Evolutionary conservation across 352 stramenopile genomes (phyloP).

Genomic region (Phytophthora citrophthora): DNA sequence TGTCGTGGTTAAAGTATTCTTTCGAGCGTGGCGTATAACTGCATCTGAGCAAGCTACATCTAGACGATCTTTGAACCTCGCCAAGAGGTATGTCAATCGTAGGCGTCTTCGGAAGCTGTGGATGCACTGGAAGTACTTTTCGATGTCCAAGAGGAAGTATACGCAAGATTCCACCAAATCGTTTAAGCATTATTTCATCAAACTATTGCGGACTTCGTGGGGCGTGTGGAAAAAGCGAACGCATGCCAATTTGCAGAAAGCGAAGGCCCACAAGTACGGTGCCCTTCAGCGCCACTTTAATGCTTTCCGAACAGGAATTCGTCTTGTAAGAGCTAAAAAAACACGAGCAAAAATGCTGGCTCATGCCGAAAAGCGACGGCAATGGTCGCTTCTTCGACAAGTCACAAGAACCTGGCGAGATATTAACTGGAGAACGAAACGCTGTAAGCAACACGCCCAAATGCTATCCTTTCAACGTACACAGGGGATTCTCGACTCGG

Average conservation of each 20-base stretch:
- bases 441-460: conserved; percentile 22
- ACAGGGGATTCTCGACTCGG: conserved; percentile 15
- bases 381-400: conserved; percentile 27
- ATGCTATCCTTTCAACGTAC: conserved; percentile 27
- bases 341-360: conserved; percentile 29
- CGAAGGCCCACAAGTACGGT: conserved; percentile 54
- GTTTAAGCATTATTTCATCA: conserved; percentile 79
- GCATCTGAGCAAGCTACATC: conserved; percentile 42
- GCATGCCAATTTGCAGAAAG: conserved; percentile 41
- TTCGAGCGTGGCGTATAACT: conserved; percentile 51
- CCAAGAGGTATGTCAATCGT: conserved; percentile 69
- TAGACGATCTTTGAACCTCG: conserved; percentile 56
- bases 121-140: conserved; percentile 84
- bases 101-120: conserved; percentile 70
- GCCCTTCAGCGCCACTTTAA: conserved; percentile 59
- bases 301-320: conserved; percentile 49
- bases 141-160: conserved; percentile 67
- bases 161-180: conserved; percentile 74
- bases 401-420: conserved; percentile 31
- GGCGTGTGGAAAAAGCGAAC: conserved; percentile 51
- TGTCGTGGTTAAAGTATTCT: conserved; percentile 31
- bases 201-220: conserved; percentile 67
- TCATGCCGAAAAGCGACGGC: conserved; percentile 35
- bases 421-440: conserved; percentile 22
- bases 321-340: conserved; percentile 28